Evolutionary conservation across 2,329 filamentous ascomycete genomes (phyloP).

Genomic region (Xylariaceae sp.): DNA sequence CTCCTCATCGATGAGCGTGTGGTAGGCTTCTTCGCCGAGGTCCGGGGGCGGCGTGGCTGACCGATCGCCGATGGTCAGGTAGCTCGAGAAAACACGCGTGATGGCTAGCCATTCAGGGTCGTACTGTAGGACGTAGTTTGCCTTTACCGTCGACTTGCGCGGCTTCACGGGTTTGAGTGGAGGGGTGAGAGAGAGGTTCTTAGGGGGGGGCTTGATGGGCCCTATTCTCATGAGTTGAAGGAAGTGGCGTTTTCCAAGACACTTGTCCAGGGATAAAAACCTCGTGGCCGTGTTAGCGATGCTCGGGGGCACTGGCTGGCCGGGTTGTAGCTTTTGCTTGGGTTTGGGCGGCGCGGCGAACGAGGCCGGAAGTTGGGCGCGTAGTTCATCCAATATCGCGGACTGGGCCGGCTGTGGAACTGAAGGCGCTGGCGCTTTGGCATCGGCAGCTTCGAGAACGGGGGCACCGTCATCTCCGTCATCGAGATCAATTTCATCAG

Average conservation of each 20-base stretch:
- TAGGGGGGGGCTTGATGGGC: constrained; percentile 35
- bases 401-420: constrained; percentile 17
- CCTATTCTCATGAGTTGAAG: constrained; percentile 69
- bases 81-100: constrained; percentile 68
- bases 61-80: constrained; percentile 59
- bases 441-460: constrained; percentile 19
- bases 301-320: constrained; percentile 60
- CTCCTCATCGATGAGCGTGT: constrained; percentile 61
- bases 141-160: constrained; percentile 35
- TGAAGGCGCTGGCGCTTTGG: constrained; percentile 12
- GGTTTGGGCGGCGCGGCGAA: constrained; percentile 48
- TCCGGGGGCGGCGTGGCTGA: constrained; percentile 50
- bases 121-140: constrained; percentile 59
- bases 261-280: constrained; percentile 92
- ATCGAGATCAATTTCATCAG: constrained; percentile 53
- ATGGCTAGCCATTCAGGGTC: constrained; percentile 96
- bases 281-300: constrained; percentile 75
- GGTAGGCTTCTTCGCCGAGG: constrained; percentile 64
- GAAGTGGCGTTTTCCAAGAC: constrained; percentile 71
- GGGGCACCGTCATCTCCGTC: constrained; percentile 39
- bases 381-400: constrained; percentile 57
- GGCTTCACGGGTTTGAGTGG: neutral
- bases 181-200: no score
- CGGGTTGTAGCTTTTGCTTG: constrained; percentile 38
- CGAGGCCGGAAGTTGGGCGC: constrained; percentile 69